phyloP scores from a whole-genome alignment of 2,329 filamentous ascomycete species.

The Penicillium occitanis region DNA sequence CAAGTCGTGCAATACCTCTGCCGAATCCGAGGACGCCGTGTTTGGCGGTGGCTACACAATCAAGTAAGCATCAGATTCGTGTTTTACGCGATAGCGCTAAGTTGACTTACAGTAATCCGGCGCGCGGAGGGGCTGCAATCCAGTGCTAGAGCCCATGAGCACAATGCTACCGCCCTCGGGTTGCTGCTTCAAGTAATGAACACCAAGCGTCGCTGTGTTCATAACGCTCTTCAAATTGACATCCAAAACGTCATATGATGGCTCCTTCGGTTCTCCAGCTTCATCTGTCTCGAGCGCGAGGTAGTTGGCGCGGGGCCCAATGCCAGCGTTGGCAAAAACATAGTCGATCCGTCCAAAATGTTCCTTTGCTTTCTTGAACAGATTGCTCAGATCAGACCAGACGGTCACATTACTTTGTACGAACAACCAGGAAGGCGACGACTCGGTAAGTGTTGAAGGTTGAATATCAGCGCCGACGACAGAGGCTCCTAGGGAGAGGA shows the following conservation, averaged over 20 bases:
- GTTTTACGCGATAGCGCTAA: too few relatives aligned
- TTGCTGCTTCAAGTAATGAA: constrained; percentile 54
- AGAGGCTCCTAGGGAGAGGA: constrained; percentile 54
- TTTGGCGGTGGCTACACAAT: constrained; percentile 47
- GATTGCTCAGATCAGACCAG: constrained; percentile 52
- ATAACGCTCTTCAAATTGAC: constrained; percentile 53
- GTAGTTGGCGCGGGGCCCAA: constrained; percentile 51
- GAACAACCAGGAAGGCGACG: constrained; percentile 40
- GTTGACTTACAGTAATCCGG: constrained; percentile 48
- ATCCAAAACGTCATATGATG: constrained; percentile 47
- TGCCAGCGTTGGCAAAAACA: constrained; percentile 58
- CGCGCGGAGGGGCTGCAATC: constrained; percentile 52
- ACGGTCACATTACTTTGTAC: constrained; percentile 50
- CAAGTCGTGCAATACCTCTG: constrained; percentile 46
- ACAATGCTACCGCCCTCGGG: constrained; percentile 54
- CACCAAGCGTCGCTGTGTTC: constrained; percentile 51
- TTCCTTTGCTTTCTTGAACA: constrained; percentile 54
- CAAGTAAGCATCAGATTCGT: too few relatives aligned
- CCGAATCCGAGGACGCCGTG: constrained; percentile 57
- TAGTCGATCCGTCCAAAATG: constrained; percentile 47
- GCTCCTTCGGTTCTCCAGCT: constrained; percentile 52
- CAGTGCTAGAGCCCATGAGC: constrained; percentile 53
- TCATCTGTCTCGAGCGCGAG: constrained; percentile 50
- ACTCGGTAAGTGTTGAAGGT: constrained; percentile 30
- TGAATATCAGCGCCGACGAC: constrained; percentile 59